A percentile compares a stretch with the other conserved stretches of the same genome.
phyloP scores from a whole-genome alignment of 192 early-diverging fungal genomes.

The Coemansia sp. region DNA sequence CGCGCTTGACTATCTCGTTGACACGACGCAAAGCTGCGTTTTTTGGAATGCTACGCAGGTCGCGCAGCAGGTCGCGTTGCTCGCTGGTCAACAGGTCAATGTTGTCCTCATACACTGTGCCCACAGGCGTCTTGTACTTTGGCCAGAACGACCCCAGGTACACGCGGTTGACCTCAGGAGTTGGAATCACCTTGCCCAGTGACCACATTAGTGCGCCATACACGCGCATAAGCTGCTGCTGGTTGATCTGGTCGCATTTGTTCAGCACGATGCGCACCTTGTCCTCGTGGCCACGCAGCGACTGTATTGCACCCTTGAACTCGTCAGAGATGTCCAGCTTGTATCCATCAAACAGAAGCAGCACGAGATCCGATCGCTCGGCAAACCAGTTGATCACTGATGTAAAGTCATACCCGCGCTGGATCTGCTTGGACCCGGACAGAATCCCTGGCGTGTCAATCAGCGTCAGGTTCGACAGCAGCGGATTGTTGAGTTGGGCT shows the following conservation, averaged over 20 bases:
- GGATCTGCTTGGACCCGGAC: slow-evolving; percentile 82
- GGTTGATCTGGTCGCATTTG: slow-evolving; percentile 84
- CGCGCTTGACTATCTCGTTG: slow-evolving; percentile 89
- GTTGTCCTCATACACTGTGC: slow-evolving; percentile 71
- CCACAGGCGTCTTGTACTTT: slow-evolving; percentile 59
- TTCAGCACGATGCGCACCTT: slow-evolving; percentile 85
- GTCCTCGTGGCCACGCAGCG: slow-evolving; percentile 80
- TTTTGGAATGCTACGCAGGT: slow-evolving; percentile 70
- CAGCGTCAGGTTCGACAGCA: slow-evolving; percentile 78
- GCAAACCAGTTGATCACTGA: slow-evolving; percentile 85
- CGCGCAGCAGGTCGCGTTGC: slow-evolving; percentile 73
- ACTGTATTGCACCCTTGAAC: slow-evolving; percentile 77
- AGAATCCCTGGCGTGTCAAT: slow-evolving; percentile 92
- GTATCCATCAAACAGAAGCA: slow-evolving; percentile 84
- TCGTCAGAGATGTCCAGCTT: slow-evolving; percentile 91
- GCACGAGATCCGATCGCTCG: slow-evolving; percentile 77
- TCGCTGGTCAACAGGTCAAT: slow-evolving; percentile 68
- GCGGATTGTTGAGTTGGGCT: slow-evolving; percentile 72
- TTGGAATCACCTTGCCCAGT: slow-evolving; percentile 82
- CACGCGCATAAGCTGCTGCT: slow-evolving; percentile 86
- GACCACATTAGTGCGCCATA: slow-evolving; percentile 95
- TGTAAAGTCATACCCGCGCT: slow-evolving; percentile 81
- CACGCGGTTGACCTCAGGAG: slow-evolving; percentile 88
- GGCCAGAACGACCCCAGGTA: slow-evolving; percentile 82
- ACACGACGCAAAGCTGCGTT: slow-evolving; percentile 83